A percentile compares a stretch with the other conserved stretches of the same genome.
Evolutionary conservation across 2,329 filamentous ascomycete genomes (phyloP).

Genomic region (Leptographium galeiforme): DNA sequence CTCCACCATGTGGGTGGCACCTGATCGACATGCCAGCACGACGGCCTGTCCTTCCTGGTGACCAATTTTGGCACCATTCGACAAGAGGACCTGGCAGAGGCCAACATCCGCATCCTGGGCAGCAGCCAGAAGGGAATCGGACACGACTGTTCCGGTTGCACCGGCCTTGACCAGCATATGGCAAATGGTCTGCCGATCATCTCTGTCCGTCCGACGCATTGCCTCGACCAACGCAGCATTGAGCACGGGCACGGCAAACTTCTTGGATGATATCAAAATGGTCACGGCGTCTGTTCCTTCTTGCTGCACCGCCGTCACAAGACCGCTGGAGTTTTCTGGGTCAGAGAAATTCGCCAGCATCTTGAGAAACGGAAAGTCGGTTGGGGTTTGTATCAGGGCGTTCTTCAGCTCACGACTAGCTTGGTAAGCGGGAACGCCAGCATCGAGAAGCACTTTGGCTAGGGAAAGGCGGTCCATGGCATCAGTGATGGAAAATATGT

Average conservation of each 20-base stretch:
- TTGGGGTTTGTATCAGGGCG: conserved; percentile 31
- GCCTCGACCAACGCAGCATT: conserved; percentile 30
- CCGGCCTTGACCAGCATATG: conserved; percentile 31
- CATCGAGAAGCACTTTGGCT: conserved; percentile 34
- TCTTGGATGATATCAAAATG: conserved; percentile 26
- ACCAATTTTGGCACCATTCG: conserved; percentile 36
- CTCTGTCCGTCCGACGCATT: conserved; percentile 25
- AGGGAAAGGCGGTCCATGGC: conserved; percentile 37
- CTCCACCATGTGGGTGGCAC: conserved; percentile 32
- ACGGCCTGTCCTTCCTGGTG: conserved; percentile 39
- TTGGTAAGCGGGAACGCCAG: conserved; percentile 33
- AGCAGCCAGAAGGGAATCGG: conserved; percentile 35
- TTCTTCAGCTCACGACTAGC: conserved; percentile 38
- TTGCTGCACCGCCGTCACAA: conserved; percentile 31
- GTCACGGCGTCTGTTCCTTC: conserved; percentile 31
- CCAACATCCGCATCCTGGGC: conserved; percentile 38
- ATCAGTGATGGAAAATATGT: conserved; percentile 36
- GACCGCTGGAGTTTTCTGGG: conserved; percentile 33
- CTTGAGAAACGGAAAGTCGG: conserved; percentile 35
- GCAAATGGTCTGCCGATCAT: conserved; percentile 28
- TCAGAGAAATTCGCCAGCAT: conserved; percentile 33
- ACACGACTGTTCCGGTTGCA: conserved; percentile 30
- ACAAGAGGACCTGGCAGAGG: conserved; percentile 36
- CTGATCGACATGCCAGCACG: conserved; percentile 38
- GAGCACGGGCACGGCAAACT: conserved; percentile 25